Evolutionary conservation across 768 basidiomycete species (phyloP).

Genomic region (Infundibulicybe gibba): DNA sequence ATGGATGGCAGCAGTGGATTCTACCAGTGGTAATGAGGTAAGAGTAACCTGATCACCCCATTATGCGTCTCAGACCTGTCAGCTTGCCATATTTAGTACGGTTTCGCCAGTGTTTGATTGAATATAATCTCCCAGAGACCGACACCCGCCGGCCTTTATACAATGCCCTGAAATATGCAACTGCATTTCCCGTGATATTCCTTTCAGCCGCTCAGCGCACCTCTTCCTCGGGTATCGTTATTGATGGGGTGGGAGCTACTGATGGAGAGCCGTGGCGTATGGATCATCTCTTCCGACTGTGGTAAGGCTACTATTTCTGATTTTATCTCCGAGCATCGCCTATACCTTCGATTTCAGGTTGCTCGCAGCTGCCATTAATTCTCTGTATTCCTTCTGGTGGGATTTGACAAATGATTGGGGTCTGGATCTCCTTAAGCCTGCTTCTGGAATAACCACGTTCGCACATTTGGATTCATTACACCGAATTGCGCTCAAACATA

Average conservation of each 20-base stretch:
- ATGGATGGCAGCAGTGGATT: conserved; percentile 70
- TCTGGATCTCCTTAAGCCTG: conserved; percentile 60
- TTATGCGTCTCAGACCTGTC: conserved; percentile 5
- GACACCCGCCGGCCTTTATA: conserved; percentile 69
- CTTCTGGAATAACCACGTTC: conserved; percentile 8
- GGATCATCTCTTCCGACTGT: conserved; percentile 82
- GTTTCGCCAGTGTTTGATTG: conserved; percentile 90
- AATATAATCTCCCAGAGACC: conserved; percentile 65
- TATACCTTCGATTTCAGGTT: conserved; percentile 50
- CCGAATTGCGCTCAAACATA: conserved; percentile 42
- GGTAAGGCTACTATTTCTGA: conserved; percentile 44
- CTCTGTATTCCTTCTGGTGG: conserved; percentile 98
- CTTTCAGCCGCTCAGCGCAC: conserved; percentile 87
- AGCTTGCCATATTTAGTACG: conserved; percentile 88
- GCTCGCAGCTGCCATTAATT: conserved; percentile 81
- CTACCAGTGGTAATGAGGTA: conserved; percentile 88
- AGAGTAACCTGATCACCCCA: conserved; percentile 8
- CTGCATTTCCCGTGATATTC: conserved; percentile 94
- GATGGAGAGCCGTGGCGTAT: conserved; percentile 60
- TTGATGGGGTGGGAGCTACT: conserved; percentile 40
- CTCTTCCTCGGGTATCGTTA: conserved; percentile 56
- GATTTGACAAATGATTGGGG: conserved; percentile 99
- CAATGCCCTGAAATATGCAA: conserved; percentile 95
- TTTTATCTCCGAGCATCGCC: not conserved
- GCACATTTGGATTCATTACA: conserved; percentile 22